A percentile compares a stretch with the other conserved stretches of the same genome.
These are phyloP conservation scores for Triticum monococcum DNA, from an alignment of 176 grass and related monocot species.

Conservation along the genomic window DNA sequence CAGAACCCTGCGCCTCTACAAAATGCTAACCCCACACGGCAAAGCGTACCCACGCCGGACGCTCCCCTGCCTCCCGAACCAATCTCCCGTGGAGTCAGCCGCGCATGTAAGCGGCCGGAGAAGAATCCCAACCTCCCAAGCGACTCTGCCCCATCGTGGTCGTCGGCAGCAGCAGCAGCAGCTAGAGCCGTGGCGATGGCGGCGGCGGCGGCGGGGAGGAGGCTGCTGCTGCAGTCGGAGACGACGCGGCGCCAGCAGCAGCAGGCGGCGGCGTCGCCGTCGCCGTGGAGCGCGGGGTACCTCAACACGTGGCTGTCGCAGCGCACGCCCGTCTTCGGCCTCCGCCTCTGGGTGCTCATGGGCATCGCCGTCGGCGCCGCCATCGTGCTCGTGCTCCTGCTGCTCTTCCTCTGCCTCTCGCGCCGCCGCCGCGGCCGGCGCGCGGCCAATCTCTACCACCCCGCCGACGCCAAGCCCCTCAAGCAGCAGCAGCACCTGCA, in stretches of 20 bases:
- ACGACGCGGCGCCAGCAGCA: slow-evolving; percentile 27
- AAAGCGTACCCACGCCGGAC: slow-evolving; percentile 7
- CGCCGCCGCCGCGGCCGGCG: slow-evolving; percentile 62
- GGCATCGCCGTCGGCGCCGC: slow-evolving; percentile 72
- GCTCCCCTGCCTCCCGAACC: not conserved
- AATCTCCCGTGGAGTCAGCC: not conserved
- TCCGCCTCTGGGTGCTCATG: slow-evolving; percentile 85
- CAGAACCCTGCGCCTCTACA: not conserved
- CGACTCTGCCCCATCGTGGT: not conserved
- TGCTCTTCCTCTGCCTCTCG: slow-evolving; percentile 63
- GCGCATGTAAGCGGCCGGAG: slow-evolving; percentile 20
- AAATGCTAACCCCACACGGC: slow-evolving; percentile 4
- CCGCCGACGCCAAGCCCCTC: slow-evolving; percentile 54
- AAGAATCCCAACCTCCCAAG: slow-evolving; percentile 18
- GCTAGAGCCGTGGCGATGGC: slow-evolving; percentile 26
- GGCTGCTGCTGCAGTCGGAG: slow-evolving; percentile 38
- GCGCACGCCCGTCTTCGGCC: slow-evolving; percentile 73
- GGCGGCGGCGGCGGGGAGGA: not conserved
- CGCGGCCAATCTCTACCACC: slow-evolving; percentile 21
- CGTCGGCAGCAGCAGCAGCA: not conserved
- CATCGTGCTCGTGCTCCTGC: slow-evolving; percentile 65
- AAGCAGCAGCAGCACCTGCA: slow-evolving; percentile 53
- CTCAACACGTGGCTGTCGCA: slow-evolving; percentile 84
- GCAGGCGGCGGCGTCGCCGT: slow-evolving; percentile 35
- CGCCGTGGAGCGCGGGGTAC: slow-evolving; percentile 59